Base-by-base conservation (phyloP, 176 grass and related monocot species). In the Cocos nucifera region DNA sequence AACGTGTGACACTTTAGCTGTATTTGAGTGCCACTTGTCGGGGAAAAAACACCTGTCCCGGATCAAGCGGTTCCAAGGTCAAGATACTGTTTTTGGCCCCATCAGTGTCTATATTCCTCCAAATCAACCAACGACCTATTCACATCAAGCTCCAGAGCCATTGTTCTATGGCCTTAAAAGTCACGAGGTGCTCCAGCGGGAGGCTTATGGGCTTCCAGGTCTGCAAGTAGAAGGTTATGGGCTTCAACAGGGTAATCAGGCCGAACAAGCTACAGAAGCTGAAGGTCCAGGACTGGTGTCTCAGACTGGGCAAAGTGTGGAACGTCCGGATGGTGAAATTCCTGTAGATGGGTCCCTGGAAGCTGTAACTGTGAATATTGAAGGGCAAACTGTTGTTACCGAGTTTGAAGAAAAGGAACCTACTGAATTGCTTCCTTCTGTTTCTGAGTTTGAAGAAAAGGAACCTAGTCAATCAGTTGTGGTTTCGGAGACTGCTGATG, bases 1-100 rank as follows among this genome's bases (percentile, higher is more conserved):
- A 32, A 86, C 14, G 22, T 86, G 83, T 17, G 70, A 86, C 61
- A 82, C 83, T 50, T 53, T 49, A 74, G 69, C 78, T 61, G 83
- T 86, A 56, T 86, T 86, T 62, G 70, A 82, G 5, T 63, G 65
- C 5, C 83, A 86, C 74, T 18, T 82, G 4, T 56, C 59, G 5
- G 83, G 83, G 48, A 86, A 78, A 62, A 82, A 86, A 49, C 83
- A 86, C 60, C 50, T 61, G 22, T 64, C 64, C 15, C 52, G 65
- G 53, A 63, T 86, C 58, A 86, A 73, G 56, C 75, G 75, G 17
- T 81, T 59, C 27, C 77, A 81, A 72, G 57, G 64, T 6, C 50
- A 63, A 25, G 68, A 66, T 63, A 53, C 49, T 29, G 30, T 81
- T 16, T 86, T 74, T 18, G 83, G 83, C 15, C 74, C 74, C 18